Percentiles rank a stretch among this genome's conserved stretches.
Conservation (phyloP, 495 filamentous ascomycete genomes). For the Poronia punctata region DNA sequence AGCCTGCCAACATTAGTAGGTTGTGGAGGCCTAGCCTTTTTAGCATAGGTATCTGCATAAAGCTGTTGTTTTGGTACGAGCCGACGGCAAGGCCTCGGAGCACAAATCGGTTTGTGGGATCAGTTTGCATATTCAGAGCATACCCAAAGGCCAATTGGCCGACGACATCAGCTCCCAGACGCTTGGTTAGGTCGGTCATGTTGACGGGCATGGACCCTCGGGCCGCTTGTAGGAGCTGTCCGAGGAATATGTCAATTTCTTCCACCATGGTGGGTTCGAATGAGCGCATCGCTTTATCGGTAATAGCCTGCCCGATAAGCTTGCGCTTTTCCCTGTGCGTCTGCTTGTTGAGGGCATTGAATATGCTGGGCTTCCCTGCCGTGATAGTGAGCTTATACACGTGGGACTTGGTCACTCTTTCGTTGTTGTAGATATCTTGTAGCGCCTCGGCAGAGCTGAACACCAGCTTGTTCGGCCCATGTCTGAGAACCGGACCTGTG, state of each 20-base stretch:
- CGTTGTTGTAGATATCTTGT: conserved; percentile 44
- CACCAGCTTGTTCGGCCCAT: conserved; percentile 43
- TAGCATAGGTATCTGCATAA: conserved; percentile 12
- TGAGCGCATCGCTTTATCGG: conserved; percentile 8
- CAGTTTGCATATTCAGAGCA: conserved; percentile 10
- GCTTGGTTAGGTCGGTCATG: conserved; percentile 4
- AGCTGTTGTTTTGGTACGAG: conserved; percentile 4
- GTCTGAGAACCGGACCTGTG: conserved; percentile 31
- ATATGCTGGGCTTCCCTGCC: conserved; percentile 1
- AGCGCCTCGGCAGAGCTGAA: conserved; percentile 36
- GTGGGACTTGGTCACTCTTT: conserved; percentile 36
- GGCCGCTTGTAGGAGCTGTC: conserved; percentile 18
- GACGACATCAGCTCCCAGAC: conserved; percentile 12
- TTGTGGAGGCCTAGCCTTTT: conserved; percentile 1
- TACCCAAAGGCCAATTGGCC: conserved; percentile 17
- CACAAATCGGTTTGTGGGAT: conserved; percentile 9
- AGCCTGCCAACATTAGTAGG: background rate
- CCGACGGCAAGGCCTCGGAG: background rate
- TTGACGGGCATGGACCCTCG: conserved; percentile 10
- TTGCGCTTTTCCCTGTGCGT: conserved; percentile 10
- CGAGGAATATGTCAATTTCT: conserved; percentile 16
- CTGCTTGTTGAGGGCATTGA: conserved; percentile 6
- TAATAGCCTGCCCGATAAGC: conserved; percentile 11
- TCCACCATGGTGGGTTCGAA: conserved; percentile 19
- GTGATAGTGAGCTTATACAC: conserved; percentile 1